Evolutionary conservation across 2,329 filamentous ascomycete species (phyloP).

Genomic region (Colletotrichum coccodes): DNA sequence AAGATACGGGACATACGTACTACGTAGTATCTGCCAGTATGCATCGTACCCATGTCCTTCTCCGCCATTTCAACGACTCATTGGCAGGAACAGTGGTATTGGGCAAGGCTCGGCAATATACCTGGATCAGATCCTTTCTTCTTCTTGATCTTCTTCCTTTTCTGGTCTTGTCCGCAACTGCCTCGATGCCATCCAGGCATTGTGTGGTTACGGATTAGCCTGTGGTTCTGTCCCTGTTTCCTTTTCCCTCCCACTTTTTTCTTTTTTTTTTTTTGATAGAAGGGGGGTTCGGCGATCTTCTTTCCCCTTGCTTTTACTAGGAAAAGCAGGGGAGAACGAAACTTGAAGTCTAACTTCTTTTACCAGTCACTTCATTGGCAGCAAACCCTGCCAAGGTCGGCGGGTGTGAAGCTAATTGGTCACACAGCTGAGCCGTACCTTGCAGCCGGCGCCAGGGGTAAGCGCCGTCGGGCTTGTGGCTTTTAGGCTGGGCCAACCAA

Average conservation of each 20-base stretch:
- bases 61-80: background rate
- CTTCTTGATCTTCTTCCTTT: background rate
- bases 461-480: background rate
- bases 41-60: background rate
- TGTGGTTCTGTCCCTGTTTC: background rate
- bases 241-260: no score
- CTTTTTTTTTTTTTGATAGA: no score
- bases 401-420: conserved; percentile 19
- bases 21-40: no score
- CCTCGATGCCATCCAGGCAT: background rate
- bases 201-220: background rate
- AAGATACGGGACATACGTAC: background rate
- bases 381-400: background rate
- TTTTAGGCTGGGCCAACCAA: background rate
- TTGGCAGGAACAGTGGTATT: background rate
- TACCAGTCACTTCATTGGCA: background rate
- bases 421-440: background rate
- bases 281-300: no score
- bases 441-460: conserved; percentile 14
- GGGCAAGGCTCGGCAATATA: conserved; percentile 4
- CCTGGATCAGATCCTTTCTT: conserved; percentile 4
- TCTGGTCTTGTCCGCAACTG: background rate
- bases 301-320: background rate
- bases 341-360: no score
- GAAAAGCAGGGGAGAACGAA: background rate